Evolutionary conservation across 2,329 filamentous ascomycete species (phyloP).

Genomic region (Dactylonectria macrodidyma): DNA sequence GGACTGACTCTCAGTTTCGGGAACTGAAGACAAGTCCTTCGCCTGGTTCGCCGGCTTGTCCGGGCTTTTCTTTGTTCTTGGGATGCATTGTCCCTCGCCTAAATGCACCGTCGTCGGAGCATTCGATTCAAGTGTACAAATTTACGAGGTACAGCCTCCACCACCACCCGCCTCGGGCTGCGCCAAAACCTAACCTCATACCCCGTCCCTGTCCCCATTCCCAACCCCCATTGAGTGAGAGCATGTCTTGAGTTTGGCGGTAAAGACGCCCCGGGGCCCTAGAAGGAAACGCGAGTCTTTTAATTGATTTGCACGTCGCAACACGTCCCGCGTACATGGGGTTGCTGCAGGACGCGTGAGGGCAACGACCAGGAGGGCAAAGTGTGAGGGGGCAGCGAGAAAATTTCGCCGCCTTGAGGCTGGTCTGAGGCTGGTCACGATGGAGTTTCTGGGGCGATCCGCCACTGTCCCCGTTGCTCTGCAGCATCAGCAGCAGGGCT

Average conservation of each 20-base stretch:
- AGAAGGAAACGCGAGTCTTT: constrained; percentile 39
- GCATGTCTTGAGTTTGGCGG: constrained; percentile 41
- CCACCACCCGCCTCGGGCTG: constrained; percentile 35
- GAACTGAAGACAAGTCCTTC: constrained; percentile 26
- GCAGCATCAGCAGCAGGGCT: constrained; percentile 19
- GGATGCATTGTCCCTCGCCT: constrained; percentile 42
- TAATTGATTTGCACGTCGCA: constrained; percentile 44
- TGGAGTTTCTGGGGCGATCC: constrained; percentile 35
- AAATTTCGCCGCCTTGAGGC: constrained; percentile 27
- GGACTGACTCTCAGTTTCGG: constrained; percentile 28
- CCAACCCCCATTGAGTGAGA: constrained; percentile 43
- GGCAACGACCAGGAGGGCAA: constrained; percentile 35
- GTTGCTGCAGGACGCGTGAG: constrained; percentile 49
- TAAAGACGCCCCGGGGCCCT: constrained; percentile 37
- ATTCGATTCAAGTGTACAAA: constrained; percentile 32
- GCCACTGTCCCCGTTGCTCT: constrained; percentile 36
- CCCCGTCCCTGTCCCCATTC: constrained; percentile 41
- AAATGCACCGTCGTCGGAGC: constrained; percentile 27
- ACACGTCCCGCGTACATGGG: constrained; percentile 49
- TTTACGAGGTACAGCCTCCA: constrained; percentile 27
- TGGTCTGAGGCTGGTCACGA: constrained; percentile 38
- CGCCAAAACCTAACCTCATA: constrained; percentile 37
- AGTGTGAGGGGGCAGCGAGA: constrained; percentile 39
- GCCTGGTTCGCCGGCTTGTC: constrained; percentile 22
- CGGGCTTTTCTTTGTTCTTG: constrained; percentile 33